Conservation (phyloP, 2,329 filamentous ascomycete genomes). For the Cladophialophora exuberans region DNA sequence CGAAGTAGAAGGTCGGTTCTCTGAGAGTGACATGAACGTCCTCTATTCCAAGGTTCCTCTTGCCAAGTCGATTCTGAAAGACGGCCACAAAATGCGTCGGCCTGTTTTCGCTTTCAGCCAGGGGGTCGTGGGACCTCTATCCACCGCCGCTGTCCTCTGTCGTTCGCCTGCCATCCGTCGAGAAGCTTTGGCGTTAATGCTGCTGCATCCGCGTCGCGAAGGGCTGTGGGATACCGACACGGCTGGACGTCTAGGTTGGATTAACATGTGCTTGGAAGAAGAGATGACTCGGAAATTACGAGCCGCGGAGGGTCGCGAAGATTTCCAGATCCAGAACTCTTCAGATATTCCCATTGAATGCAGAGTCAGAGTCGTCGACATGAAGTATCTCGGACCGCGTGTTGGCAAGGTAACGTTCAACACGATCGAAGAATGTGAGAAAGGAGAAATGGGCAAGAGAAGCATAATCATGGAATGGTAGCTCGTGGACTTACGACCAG, state of each 20-base stretch:
- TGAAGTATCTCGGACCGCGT: conserved; percentile 2
- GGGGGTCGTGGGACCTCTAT: conserved; percentile 12
- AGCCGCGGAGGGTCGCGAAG: neutral
- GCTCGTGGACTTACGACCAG: too few species aligned
- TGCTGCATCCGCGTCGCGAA: conserved; percentile 13
- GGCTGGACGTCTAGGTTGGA: neutral
- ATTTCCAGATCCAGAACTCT: neutral
- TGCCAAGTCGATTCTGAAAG: neutral
- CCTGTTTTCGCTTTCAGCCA: conserved; percentile 18
- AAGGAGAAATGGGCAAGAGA: neutral
- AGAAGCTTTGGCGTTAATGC: conserved; percentile 29
- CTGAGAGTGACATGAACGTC: too few species aligned
- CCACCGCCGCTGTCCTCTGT: conserved; percentile 29
- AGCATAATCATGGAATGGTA: neutral
- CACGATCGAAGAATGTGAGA: neutral
- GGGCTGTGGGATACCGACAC: conserved; percentile 13
- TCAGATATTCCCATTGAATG: conserved; percentile 9
- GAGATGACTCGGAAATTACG: neutral
- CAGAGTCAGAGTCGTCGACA: conserved; percentile 13
- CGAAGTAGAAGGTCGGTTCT: neutral
- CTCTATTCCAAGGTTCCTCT: neutral
- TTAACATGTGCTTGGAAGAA: conserved; percentile 13
- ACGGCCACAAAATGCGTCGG: neutral
- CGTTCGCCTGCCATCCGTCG: conserved; percentile 34
- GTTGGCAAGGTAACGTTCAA: conserved; percentile 1